Percentiles rank a stretch among this genome's conserved stretches.
These are phyloP conservation scores for Tubosaeta sp. DNA, from an alignment of 768 basidiomycete genomes.

Conservation along the genomic window DNA sequence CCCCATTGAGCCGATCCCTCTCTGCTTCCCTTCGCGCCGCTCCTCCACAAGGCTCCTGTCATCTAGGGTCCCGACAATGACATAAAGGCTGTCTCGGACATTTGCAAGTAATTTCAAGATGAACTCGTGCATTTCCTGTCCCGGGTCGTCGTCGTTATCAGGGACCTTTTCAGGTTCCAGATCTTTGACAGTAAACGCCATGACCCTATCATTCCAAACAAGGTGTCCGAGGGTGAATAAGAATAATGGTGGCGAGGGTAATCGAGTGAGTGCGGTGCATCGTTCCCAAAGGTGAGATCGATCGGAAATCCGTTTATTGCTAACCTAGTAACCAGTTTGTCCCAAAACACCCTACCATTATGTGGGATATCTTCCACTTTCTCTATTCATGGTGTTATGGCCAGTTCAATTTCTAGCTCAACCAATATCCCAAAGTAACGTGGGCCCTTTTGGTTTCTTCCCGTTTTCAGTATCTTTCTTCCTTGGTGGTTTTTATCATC, in stretches of 20 bases:
- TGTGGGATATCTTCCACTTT: slow-evolving; percentile 28
- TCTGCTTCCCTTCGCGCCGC: slow-evolving; percentile 41
- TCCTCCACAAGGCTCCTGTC: slow-evolving; percentile 52
- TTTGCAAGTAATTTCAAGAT: slow-evolving; percentile 43
- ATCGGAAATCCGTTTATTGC: slow-evolving; percentile 45
- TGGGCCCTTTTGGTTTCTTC: slow-evolving; percentile 30
- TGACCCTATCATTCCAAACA: slow-evolving; percentile 73
- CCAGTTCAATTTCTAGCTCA: slow-evolving; percentile 57
- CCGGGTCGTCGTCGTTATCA: slow-evolving; percentile 24
- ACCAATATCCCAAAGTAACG: slow-evolving; percentile 80
- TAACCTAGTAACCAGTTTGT: slow-evolving; percentile 38
- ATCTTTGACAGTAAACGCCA: slow-evolving; percentile 73
- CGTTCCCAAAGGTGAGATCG: slow-evolving; percentile 67
- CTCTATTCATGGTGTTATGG: slow-evolving; percentile 44
- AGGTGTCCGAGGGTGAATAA: slow-evolving; percentile 56
- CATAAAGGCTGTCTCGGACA: slow-evolving; percentile 57
- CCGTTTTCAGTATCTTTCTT: slow-evolving; percentile 3
- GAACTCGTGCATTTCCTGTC: slow-evolving; percentile 43
- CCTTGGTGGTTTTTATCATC: slow-evolving; percentile 37
- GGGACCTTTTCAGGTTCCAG: slow-evolving; percentile 37
- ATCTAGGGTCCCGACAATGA: slow-evolving; percentile 78
- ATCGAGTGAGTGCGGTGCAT: slow-evolving; percentile 14
- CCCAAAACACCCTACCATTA: slow-evolving; percentile 44
- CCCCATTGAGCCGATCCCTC: slow-evolving; percentile 25
- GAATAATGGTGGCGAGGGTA: slow-evolving; percentile 48